Conservation (phyloP, 768 basidiomycete genomes). For the Jaapia argillacea region DNA sequence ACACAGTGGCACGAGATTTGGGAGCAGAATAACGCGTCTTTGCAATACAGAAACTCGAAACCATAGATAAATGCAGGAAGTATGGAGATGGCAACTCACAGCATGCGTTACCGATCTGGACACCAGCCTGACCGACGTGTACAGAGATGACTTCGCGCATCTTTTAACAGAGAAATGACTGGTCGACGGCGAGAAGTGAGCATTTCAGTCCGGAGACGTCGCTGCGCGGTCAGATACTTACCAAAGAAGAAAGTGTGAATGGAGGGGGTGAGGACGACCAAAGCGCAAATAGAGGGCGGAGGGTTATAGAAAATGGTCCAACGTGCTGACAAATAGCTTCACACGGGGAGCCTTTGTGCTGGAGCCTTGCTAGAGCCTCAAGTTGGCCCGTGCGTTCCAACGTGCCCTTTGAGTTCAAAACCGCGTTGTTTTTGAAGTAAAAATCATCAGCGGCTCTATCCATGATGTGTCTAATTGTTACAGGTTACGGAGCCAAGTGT, state of each 20-base stretch:
- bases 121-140: constrained; percentile 98
- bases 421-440: too few relatives aligned
- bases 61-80: constrained; percentile 44
- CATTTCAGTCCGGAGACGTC: constrained; percentile 12
- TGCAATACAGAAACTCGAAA: too few relatives aligned
- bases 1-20: neutral
- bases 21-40: neutral
- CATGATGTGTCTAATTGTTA: too few relatives aligned
- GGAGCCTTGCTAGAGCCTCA: too few relatives aligned
- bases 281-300: constrained; percentile 24
- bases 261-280: constrained; percentile 17
- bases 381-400: too few relatives aligned
- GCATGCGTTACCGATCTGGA: constrained; percentile 97
- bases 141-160: constrained; percentile 98
- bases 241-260: constrained; percentile 2
- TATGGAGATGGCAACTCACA: constrained; percentile 49
- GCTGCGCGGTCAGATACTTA: constrained; percentile 18
- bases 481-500: too few relatives aligned
- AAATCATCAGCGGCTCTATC: too few relatives aligned
- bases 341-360: constrained; percentile 7
- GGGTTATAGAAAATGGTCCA: constrained; percentile 29
- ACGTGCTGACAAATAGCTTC: constrained; percentile 15
- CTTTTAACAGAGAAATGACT: constrained; percentile 15
- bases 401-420: too few relatives aligned
- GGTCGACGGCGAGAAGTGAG: constrained; percentile 1